Base-by-base conservation (phyloP, 805 yeast species). In the Komagataella pseudopastoris region DNA sequence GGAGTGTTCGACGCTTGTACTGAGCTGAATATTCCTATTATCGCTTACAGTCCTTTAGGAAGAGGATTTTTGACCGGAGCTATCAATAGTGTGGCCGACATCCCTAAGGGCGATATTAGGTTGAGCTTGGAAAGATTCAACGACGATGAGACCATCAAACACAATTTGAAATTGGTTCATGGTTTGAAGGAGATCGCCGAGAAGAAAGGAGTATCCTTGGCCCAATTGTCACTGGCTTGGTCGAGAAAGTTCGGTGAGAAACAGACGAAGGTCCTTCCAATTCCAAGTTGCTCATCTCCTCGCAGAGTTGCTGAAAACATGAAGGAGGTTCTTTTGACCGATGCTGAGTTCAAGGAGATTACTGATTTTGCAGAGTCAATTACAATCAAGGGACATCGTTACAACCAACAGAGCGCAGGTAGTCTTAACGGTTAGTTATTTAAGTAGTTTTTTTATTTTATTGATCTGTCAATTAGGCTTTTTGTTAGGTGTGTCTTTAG, bases 31-130 rank as follows among this genome's bases (percentile, higher is more conserved):
- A 76, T 89, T 52, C 84, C 93, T 12, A 70, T 87, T 30, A 71
- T 87, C 52, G 86, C 89, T 23, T 89, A 89, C 66, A 84, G 95
- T 30, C 96, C 96, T 30, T 71, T 89, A 51, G 83, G 89, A 7
- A 75, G 86, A 59, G 96, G 96, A 1, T 69, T 83, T 54, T 71
- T 89, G 51, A 81, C 91, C 3, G 95, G 93, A 52, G 55, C 60
- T 39, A 65, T 81, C 51, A 78, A 66, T 23, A 64, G 74, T 5
- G 58, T 66, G 18, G 59, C 64, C 0, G 81, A 78, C 51, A 59
- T 84, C 44, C 77, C 81, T 12, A 69, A 69, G 46, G 82, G 77
- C 46, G 91, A 85, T 59, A 53, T 80, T 51, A 71, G 88, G 56
- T 48, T 51, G 4, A 52, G 51, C 23, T 58, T 80, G 47, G 89